Base-by-base conservation (phyloP, 768 basidiomycete species). In the Butyriboletus loyo region DNA sequence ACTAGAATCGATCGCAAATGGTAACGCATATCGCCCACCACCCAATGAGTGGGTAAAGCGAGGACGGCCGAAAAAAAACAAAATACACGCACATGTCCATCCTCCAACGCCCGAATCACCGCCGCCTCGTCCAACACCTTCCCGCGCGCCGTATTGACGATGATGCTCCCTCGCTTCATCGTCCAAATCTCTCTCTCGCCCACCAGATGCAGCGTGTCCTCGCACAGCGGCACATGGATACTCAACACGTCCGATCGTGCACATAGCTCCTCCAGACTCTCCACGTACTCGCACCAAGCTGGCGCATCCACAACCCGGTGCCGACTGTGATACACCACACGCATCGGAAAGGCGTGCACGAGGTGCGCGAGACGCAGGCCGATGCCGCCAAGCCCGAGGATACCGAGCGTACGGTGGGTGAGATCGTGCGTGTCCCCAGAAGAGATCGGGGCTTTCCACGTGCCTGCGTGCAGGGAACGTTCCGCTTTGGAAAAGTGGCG, bases 61-160 rank as follows among this genome's bases (percentile, higher is more conserved):
- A n/a, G n/a, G n/a, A n/a, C n/a, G n/a, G n/a, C n/a, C n/a, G n/a
- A n/a, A n/a, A n/a, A n/a, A 34, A 41, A 17, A 38, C 7, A 7
- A n/a, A n/a, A n/a, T n/a, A n/a, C n/a, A 75, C 90, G 64, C 66
- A 93, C 92, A 69, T 96, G 91, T 10, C 92, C 92, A 59, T 87
- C 86, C 63, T 92, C 85, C 46, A 98, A 69, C 22, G 92, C 92
- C 25, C 78, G 78, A 55, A 96, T 88, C 75, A 98, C 75, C 5
- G 91, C 94, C 7, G 80, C 83, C 70, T 96, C 92, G 56, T 96
- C 89, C 30, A 97, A 78, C 24, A 96, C 83, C 63, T 88, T 94
- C 10, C 94, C 94, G n/a, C 94, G 74, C 21, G 92, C 91, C 3
- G 92, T 94, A 69, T 94, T 94, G 54, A 94, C 80, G 62, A 95